Percentiles rank a stretch among this genome's conserved stretches.
Evolutionary conservation across 2,329 filamentous ascomycete genomes (phyloP).

Genomic region (Ilyonectria sp.): DNA sequence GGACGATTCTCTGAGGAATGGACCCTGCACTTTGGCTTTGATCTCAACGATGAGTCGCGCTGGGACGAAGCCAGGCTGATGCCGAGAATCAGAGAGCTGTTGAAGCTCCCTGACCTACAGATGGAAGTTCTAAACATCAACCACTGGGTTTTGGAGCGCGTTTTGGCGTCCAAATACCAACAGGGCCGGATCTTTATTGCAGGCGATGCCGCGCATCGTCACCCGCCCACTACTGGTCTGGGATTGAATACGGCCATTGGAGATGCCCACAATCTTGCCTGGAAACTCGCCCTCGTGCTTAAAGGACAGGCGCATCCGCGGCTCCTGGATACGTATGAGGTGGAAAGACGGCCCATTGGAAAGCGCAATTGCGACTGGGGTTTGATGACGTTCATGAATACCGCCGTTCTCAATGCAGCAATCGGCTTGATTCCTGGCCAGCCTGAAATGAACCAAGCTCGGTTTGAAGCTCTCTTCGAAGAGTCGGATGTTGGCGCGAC

Average conservation of each 20-base stretch:
- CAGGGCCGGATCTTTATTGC: not conserved
- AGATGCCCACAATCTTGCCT: not conserved
- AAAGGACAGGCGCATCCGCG: not conserved
- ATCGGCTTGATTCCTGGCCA: not conserved
- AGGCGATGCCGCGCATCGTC: not conserved
- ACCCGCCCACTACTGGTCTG: not conserved
- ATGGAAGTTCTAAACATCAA: not conserved
- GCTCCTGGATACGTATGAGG: not conserved
- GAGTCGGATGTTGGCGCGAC: not conserved
- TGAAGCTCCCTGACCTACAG: not conserved
- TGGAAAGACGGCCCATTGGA: not conserved
- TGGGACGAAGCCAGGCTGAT: not conserved
- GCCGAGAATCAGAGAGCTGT: not conserved
- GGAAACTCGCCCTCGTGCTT: not conserved
- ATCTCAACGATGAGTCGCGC: not conserved
- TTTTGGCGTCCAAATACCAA: not conserved
- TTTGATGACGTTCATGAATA: not conserved
- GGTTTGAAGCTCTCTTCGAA: not conserved
- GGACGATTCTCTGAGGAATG: not conserved
- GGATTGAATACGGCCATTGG: not conserved
- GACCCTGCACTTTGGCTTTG: not conserved
- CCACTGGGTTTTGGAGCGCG: not conserved
- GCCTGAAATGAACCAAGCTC: not conserved
- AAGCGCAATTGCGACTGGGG: not conserved
- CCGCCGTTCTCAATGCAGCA: not conserved